Evolutionary conservation across 176 grass and related monocot genomes (phyloP).

Genomic region (Triticum timopheevii): DNA sequence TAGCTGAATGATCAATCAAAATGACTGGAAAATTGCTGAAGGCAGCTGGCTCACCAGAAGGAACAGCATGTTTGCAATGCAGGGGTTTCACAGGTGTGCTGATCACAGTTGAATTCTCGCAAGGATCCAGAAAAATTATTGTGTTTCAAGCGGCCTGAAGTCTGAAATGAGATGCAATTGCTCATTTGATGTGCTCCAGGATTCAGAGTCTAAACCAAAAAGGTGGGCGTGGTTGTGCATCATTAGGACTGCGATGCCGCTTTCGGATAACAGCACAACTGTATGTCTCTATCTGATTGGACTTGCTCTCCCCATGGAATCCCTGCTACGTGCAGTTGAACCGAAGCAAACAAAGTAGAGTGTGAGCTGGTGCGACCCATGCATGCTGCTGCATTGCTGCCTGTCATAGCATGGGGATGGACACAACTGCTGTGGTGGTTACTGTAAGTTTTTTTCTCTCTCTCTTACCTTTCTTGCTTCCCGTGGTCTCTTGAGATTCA

Average conservation of each 20-base stretch:
- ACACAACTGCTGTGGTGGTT: neutral
- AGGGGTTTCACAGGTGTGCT: neutral
- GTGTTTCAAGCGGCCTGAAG: neutral
- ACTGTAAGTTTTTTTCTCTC: constrained; percentile 19
- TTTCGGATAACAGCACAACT: constrained; percentile 12
- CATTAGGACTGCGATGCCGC: constrained; percentile 33
- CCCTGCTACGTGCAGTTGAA: constrained; percentile 35
- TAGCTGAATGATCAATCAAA: neutral
- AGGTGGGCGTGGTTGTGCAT: constrained; percentile 34
- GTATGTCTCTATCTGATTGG: constrained; percentile 46
- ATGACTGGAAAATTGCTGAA: constrained; percentile 1
- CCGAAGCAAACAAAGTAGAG: constrained; percentile 41
- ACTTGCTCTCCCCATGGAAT: constrained; percentile 35
- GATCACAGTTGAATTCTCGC: neutral
- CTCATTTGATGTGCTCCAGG: neutral
- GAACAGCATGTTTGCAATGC: neutral
- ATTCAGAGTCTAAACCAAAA: constrained; percentile 26
- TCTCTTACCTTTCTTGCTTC: neutral
- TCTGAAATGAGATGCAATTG: constrained; percentile 12
- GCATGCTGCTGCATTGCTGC: constrained; percentile 38
- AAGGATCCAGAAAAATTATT: neutral
- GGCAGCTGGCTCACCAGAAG: constrained; percentile 26
- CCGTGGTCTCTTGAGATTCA: constrained; percentile 27
- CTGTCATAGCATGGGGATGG: constrained; percentile 20
- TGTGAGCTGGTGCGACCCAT: constrained; percentile 42